A percentile compares a stretch with the other conserved stretches of the same genome.
Conservation (phyloP, 768 basidiomycete species). For the Trametes coccinea region DNA sequence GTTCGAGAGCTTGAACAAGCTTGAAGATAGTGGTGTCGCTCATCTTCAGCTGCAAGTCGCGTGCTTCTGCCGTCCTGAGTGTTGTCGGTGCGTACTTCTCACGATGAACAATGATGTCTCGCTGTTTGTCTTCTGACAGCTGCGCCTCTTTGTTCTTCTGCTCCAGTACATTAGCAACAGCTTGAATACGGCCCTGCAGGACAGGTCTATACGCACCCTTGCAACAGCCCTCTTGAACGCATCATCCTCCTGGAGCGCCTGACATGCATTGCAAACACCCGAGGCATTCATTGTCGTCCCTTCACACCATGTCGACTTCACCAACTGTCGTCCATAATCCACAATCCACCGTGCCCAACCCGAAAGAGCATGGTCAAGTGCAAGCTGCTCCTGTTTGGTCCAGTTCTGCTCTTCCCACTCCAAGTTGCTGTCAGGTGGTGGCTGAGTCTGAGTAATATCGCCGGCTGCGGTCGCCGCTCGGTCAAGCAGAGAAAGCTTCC, state of each 20-base stretch:
- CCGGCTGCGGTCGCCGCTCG: too few species aligned
- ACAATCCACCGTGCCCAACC: slow-evolving; percentile 8
- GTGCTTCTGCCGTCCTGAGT: slow-evolving; percentile 8
- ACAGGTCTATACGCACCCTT: too few species aligned
- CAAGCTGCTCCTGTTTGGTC: too few species aligned
- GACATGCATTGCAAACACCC: too few species aligned
- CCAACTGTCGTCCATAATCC: background rate
- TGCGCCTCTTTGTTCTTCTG: slow-evolving; percentile 2
- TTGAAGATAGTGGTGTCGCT: slow-evolving; percentile 22
- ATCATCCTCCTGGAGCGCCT: too few species aligned
- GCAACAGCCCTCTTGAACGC: too few species aligned
- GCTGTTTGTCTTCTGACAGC: slow-evolving; percentile 7
- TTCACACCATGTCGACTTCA: background rate
- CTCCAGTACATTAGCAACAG: background rate
- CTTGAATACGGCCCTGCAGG: background rate
- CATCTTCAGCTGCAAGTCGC: slow-evolving; percentile 14
- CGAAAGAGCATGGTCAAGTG: background rate
- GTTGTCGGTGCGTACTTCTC: slow-evolving; percentile 5
- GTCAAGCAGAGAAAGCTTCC: too few species aligned
- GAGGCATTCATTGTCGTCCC: background rate
- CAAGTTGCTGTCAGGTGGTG: too few species aligned
- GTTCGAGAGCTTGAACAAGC: slow-evolving; percentile 10
- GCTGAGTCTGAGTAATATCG: too few species aligned
- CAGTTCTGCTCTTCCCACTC: too few species aligned
- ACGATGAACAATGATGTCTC: background rate